Percentiles rank a stretch among this genome's conserved stretches.
These are phyloP conservation scores for Melastoma candidum DNA, from an alignment of 441 rosid genomes.

Conservation along the genomic window DNA sequence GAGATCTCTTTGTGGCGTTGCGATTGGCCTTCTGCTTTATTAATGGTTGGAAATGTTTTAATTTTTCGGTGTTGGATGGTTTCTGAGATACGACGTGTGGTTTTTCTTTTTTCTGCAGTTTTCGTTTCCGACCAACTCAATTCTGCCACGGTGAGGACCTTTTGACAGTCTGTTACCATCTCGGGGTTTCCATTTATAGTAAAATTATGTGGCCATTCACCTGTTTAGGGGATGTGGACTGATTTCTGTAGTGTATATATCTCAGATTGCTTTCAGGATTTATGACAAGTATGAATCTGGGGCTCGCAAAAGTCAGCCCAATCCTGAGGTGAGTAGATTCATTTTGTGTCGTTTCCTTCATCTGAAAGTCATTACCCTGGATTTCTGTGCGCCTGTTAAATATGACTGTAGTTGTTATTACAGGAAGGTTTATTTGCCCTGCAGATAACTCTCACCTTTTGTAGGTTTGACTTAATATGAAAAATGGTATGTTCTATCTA, in stretches of 20 bases:
- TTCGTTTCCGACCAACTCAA: slow-evolving; percentile 11
- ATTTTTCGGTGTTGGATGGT: background rate
- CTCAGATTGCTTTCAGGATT: slow-evolving; percentile 18
- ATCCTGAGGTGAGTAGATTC: slow-evolving; percentile 18
- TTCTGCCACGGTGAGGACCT: slow-evolving; percentile 6
- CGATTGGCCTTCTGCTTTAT: too few relatives aligned
- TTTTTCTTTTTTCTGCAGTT: slow-evolving; percentile 10
- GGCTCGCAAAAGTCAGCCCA: slow-evolving; percentile 17
- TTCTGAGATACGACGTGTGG: background rate
- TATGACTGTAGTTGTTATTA: too few relatives aligned
- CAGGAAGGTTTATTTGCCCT: too few relatives aligned
- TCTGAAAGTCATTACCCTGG: too few relatives aligned
- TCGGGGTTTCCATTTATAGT: background rate
- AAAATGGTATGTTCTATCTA: too few relatives aligned
- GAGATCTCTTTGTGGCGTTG: too few relatives aligned
- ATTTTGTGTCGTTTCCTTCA: too few relatives aligned
- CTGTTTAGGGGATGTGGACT: background rate
- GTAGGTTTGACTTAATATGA: too few relatives aligned
- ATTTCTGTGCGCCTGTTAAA: too few relatives aligned
- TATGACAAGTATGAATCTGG: slow-evolving; percentile 18
- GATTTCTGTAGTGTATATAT: background rate
- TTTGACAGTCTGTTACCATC: background rate
- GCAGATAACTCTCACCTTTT: too few relatives aligned
- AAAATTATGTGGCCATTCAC: too few relatives aligned
- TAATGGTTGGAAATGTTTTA: too few relatives aligned